Base-by-base conservation (phyloP, 1,284 basidiomycete species). In the Malassezia caprae region DNA sequence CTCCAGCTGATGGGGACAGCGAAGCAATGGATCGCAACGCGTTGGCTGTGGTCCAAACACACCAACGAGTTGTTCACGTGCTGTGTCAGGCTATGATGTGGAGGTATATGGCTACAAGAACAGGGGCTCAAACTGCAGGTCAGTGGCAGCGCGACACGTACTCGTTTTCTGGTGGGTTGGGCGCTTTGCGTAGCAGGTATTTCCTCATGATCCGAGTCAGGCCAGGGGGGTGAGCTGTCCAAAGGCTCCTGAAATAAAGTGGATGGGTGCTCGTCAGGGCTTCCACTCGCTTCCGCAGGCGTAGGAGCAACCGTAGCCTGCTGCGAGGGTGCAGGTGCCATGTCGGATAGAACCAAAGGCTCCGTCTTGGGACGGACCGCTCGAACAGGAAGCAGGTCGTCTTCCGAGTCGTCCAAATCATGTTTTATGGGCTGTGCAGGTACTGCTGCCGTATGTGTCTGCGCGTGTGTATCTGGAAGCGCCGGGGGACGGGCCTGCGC, bases 201-300 rank as follows among this genome's bases (percentile, higher is more conserved):
- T 46, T 32, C 44, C n/a, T 46, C 44, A 3, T 4, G n/a, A 1
- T 17, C 21, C 11, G 44, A 23, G 6, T 32, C 30, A 21, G 41
- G 41, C 41, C 23, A 43, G 3, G 41, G 23, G 2, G 21, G 24
- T 4, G 21, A 32, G 15, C n/a, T n/a, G 24, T 21, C 28, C 17
- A 32, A 13, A 23, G 27, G 7, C 13, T 23, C 30, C 5, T 32
- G 8, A 39, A 53, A 53, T 2, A 46, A 37, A 19, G 46, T 41
- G 19, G 47, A 44, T 3, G 31, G 53, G 24, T 28, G 35, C 30
- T 49, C 52, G 34, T 53, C 52, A 21, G 23, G 45, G n/a, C 28
- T 48, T 6, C 52, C 52, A 12, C 52, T 45, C 19, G 17, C 34
- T 3, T 40, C 52, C 13, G 28, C 19, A 1, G 52, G 52, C 12